phyloP scores from a whole-genome alignment of 2,329 filamentous ascomycete genomes.

The Clarireedia hainanense region DNA sequence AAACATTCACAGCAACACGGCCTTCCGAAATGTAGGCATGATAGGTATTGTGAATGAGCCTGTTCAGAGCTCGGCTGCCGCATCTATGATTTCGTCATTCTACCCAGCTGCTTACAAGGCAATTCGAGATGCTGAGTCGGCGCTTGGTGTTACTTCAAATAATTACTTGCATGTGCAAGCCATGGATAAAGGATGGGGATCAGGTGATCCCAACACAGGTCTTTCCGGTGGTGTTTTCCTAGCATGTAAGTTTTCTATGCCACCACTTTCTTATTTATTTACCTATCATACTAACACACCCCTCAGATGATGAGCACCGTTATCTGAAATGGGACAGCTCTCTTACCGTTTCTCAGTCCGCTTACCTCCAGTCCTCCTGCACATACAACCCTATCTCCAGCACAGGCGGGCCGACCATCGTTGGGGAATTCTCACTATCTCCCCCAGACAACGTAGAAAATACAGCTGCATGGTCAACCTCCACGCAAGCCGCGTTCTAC shows the following conservation, averaged over 20 bases:
- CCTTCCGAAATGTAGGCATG: constrained; percentile 50
- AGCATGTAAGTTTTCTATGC: constrained; percentile 30
- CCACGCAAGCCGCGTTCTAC: constrained; percentile 42
- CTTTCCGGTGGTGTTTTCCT: constrained; percentile 37
- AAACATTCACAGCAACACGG: constrained; percentile 38
- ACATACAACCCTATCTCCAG: constrained; percentile 34
- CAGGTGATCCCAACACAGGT: constrained; percentile 42
- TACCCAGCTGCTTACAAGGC: constrained; percentile 41
- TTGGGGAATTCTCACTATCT: constrained; percentile 52
- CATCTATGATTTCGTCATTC: constrained; percentile 35
- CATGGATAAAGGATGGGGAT: constrained; percentile 47
- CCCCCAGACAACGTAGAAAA: constrained; percentile 42
- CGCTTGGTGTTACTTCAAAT: constrained; percentile 34
- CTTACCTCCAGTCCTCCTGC: constrained; percentile 46
- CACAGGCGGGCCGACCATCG: constrained; percentile 37
- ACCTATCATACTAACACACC: neutral
- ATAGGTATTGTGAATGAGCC: constrained; percentile 53
- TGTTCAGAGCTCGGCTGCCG: constrained; percentile 24
- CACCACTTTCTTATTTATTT: neutral
- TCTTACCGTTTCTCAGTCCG: constrained; percentile 36
- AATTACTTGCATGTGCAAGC: constrained; percentile 45
- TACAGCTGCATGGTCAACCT: constrained; percentile 36
- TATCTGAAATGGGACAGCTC: constrained; percentile 48
- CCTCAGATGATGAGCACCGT: constrained; percentile 33
- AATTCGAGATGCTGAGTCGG: constrained; percentile 42